These are phyloP conservation scores for Lasiosphaeria miniovina DNA, from an alignment of 495 filamentous ascomycete species.

Conservation along the genomic window DNA sequence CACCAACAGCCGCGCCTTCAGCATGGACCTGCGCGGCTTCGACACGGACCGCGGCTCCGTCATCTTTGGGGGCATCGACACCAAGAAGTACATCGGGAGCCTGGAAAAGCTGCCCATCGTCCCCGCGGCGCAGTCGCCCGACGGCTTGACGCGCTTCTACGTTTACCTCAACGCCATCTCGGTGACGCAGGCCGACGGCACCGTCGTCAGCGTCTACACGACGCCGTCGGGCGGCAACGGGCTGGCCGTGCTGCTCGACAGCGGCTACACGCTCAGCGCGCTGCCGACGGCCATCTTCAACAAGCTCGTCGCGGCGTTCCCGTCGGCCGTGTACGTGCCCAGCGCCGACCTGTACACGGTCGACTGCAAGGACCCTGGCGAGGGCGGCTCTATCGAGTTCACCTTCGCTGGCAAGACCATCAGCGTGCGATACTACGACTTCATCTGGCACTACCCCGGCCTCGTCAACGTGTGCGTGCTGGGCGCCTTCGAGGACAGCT, in stretches of 20 bases:
- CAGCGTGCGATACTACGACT: conserved; percentile 60
- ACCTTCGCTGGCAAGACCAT: conserved; percentile 44
- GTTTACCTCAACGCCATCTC: conserved; percentile 19
- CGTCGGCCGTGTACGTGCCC: conserved; percentile 43
- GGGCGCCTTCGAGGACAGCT: conserved; percentile 54
- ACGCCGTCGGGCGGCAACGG: conserved; percentile 10
- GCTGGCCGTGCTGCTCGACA: conserved; percentile 22
- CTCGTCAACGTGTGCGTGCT: conserved; percentile 23
- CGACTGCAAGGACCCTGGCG: conserved; percentile 55
- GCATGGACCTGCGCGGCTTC: conserved; percentile 52
- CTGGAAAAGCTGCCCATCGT: conserved; percentile 49
- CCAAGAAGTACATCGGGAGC: conserved; percentile 71
- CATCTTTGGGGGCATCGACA: conserved; percentile 89
- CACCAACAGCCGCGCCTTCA: conserved; percentile 70
- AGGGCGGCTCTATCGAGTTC: conserved; percentile 59
- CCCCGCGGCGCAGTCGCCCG: conserved; percentile 21
- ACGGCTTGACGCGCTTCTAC: conserved; percentile 19
- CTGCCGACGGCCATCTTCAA: conserved; percentile 22
- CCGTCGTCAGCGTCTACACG: conserved; percentile 12
- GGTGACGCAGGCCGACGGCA: conserved; percentile 20
- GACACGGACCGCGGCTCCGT: conserved; percentile 47
- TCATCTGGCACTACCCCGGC: conserved; percentile 52
- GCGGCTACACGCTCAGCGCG: conserved; percentile 23
- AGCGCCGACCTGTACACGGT: conserved; percentile 55
- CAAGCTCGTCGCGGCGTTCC: conserved; percentile 32